A percentile compares a stretch with the other conserved stretches of the same genome.
Conservation (phyloP, 768 basidiomycete species). For the Boletus bicolor region DNA sequence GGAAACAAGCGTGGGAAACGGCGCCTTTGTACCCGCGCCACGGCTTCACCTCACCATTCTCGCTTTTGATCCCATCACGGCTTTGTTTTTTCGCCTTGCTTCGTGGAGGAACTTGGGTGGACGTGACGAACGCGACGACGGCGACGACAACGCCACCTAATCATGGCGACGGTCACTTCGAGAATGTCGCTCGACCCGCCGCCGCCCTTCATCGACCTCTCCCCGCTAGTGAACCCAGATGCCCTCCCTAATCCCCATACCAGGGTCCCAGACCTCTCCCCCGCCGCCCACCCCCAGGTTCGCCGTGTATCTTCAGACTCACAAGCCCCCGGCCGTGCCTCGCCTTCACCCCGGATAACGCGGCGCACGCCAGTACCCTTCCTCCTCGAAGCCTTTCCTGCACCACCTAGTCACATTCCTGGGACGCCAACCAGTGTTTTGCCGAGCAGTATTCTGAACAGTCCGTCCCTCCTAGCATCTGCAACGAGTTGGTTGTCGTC, state of each 20-base stretch:
- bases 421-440: conserved; percentile 19
- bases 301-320: conserved; percentile 29
- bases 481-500: conserved; percentile 5
- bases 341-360: conserved; percentile 25
- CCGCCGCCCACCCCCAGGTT: conserved; percentile 4
- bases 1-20: conserved; percentile 24
- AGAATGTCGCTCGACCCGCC: conserved; percentile 19
- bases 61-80: conserved; percentile 13
- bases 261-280: conserved; percentile 10
- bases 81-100: conserved; percentile 21
- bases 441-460: conserved; percentile 1
- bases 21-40: conserved; percentile 14
- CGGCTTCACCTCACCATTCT: conserved; percentile 7
- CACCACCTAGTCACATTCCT: conserved; percentile 34
- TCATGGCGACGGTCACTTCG: conserved; percentile 19
- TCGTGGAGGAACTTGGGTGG: conserved; percentile 7
- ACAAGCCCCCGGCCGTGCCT: conserved; percentile 22
- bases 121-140: conserved; percentile 18
- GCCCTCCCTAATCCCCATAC: conserved; percentile 15
- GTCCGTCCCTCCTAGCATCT: conserved; percentile 16
- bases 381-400: conserved; percentile 38
- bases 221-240: conserved; percentile 9
- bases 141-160: not conserved
- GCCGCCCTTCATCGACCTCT: conserved; percentile 7
- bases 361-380: conserved; percentile 34